These are phyloP conservation scores for Pisolithus tinctorius DNA, from an alignment of 768 basidiomycete species.

Conservation along the genomic window DNA sequence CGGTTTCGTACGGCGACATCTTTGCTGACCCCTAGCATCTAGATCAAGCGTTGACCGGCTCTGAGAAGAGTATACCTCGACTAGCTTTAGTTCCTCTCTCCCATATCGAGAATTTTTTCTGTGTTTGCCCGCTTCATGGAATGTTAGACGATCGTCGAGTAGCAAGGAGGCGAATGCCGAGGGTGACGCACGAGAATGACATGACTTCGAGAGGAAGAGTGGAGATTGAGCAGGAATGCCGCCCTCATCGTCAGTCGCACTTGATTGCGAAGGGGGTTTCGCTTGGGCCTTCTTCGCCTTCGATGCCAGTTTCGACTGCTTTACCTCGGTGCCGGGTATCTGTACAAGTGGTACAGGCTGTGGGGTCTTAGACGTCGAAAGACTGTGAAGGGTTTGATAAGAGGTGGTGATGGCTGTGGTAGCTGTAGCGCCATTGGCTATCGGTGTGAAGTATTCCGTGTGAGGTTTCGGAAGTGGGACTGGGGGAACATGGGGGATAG, in stretches of 20 bases:
- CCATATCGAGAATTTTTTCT: slow-evolving; percentile 23
- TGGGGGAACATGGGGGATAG: slow-evolving; percentile 16
- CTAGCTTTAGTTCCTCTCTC: slow-evolving; percentile 25
- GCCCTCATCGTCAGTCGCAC: slow-evolving; percentile 35
- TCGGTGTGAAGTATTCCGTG: slow-evolving; percentile 71
- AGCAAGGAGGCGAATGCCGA: slow-evolving; percentile 74
- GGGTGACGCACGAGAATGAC: slow-evolving; percentile 63
- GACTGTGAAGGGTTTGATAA: slow-evolving; percentile 63
- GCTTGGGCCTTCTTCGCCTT: slow-evolving; percentile 60
- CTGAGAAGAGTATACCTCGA: slow-evolving; percentile 25
- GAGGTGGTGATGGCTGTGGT: slow-evolving; percentile 82
- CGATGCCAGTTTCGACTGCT: slow-evolving; percentile 68
- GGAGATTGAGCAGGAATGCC: slow-evolving; percentile 35
- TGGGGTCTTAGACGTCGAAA: slow-evolving; percentile 33
- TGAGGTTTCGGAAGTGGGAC: slow-evolving; percentile 38
- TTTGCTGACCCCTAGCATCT: slow-evolving; percentile 8
- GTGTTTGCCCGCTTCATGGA: slow-evolving; percentile 30
- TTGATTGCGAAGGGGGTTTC: slow-evolving; percentile 29
- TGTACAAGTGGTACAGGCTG: slow-evolving; percentile 17
- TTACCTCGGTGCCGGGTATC: slow-evolving; percentile 31
- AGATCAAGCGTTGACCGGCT: slow-evolving; percentile 22
- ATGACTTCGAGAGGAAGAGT: slow-evolving; percentile 50
- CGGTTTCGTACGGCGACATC: slow-evolving; percentile 5
- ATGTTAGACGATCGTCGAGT: slow-evolving; percentile 43
- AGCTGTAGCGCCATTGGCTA: slow-evolving; percentile 76